phyloP scores from a whole-genome alignment of 2,329 filamentous ascomycete genomes.

The Ophiostoma australiae region DNA sequence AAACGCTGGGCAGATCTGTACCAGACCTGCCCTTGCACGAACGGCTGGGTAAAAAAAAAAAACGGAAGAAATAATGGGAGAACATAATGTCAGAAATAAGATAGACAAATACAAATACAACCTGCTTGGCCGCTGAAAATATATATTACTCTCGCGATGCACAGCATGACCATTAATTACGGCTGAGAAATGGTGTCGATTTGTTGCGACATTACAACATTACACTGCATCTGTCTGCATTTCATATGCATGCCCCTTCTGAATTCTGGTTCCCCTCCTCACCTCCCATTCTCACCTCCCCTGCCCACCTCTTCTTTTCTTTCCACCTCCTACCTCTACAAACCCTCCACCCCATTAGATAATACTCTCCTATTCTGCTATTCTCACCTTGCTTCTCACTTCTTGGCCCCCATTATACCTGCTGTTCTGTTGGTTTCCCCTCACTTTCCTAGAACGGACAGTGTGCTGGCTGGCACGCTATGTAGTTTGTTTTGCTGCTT shows the following conservation, averaged over 20 bases:
- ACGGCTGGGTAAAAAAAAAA: too few relatives aligned
- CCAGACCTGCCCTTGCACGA: not conserved
- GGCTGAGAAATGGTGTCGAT: not conserved
- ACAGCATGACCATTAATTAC: not conserved
- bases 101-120: too few relatives aligned
- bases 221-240: not conserved
- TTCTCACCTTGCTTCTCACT: not conserved
- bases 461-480: not conserved
- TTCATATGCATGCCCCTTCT: not conserved
- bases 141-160: not conserved
- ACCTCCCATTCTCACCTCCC: not conserved
- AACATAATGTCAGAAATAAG: too few relatives aligned
- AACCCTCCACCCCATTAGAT: too few relatives aligned
- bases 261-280: not conserved
- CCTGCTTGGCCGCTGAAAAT: not conserved
- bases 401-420: not conserved
- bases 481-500: not conserved
- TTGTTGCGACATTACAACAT: not conserved
- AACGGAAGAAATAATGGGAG: too few relatives aligned
- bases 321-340: not conserved
- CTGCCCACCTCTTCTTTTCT: not conserved
- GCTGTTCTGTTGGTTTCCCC: not conserved
- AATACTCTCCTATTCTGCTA: not conserved
- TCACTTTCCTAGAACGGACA: not conserved
- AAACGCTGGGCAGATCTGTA: not conserved